Base-by-base conservation (phyloP, 2,329 filamentous ascomycete genomes). In the Bipolaris sorokiniana region DNA sequence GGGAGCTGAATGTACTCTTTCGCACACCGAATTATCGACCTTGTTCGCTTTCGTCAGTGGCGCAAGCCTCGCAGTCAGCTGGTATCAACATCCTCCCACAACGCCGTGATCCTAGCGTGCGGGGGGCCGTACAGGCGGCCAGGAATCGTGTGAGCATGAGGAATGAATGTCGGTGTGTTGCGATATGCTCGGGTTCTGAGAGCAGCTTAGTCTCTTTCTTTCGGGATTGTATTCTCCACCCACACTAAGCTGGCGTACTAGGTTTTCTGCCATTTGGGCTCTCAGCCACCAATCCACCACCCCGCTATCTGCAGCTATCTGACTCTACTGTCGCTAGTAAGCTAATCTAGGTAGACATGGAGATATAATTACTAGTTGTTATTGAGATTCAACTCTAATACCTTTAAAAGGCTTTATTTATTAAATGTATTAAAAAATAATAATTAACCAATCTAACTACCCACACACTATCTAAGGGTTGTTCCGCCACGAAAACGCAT, bases 161-260 rank as follows among this genome's bases (percentile, higher is more conserved):
- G 34, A 20, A 47, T 47, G 40, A 46, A 46, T 48, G 46, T 48
- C 46, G 46, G 46, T 48, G 46, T 48, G 46, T 48, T 38, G 31
- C 26, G 46, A 48, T 38, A 38, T 48, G 33, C 34, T 38, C 23
- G 41, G 23, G 28, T 31, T 31, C 23, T 31, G 41, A 16, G 41
- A 28, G 23, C 23, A 26, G n/a, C 23, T 16, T 48, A 33, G 46
- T 41, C n/a, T 41, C 10, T 41, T 33, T 18, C 46, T 15, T 31
- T 38, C 38, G 22, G 22, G 37, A 38, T 34, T 37, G 46, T 34
- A 38, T 26, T 48, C 26, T 23, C 46, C 46, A 48, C 46, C 11
- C 10, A 5, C 7, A 16, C 34, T 38, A 31, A 31, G 28, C 28
- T 31, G 28, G 10, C 28, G 28, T 31, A 31, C 28, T 31, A 31